These are phyloP conservation scores for Oxyria digyna DNA, from an alignment of 148 eudicot species.

Conservation along the genomic window DNA sequence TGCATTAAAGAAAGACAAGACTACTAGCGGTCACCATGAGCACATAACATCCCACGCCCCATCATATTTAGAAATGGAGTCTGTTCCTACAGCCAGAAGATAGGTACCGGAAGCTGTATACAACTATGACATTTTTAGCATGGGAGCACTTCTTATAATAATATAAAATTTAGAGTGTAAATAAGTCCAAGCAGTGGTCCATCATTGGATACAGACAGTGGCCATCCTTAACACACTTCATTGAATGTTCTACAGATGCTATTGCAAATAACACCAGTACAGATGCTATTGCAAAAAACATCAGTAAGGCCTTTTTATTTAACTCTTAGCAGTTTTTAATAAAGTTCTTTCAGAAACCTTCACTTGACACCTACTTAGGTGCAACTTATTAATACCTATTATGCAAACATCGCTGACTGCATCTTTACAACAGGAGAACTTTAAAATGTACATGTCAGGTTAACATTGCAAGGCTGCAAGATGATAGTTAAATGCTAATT, in stretches of 20 bases:
- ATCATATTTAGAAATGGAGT: not conserved
- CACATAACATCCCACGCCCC: not conserved
- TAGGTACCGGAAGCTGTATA: not conserved
- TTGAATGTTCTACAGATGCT: not conserved
- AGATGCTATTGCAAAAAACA: not conserved
- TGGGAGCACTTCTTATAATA: not conserved
- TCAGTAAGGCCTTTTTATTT: not conserved
- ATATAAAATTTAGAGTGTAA: not conserved
- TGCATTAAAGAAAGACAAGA: not conserved
- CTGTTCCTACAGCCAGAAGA: not conserved
- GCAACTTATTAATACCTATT: not conserved
- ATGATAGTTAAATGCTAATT: not conserved
- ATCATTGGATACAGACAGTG: not conserved
- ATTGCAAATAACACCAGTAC: not conserved
- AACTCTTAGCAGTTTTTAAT: not conserved
- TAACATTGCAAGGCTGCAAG: not conserved
- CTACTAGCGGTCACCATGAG: not conserved
- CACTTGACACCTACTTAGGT: not conserved
- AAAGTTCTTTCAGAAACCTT: not conserved
- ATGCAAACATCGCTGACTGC: not conserved
- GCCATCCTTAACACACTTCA: not conserved
- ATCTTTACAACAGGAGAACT: not conserved
- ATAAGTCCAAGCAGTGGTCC: not conserved
- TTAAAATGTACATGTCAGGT: not conserved
- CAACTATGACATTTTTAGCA: not conserved